Evolutionary conservation across 805 yeast species (phyloP).

Genomic region (Suhomyces canberraensis): DNA sequence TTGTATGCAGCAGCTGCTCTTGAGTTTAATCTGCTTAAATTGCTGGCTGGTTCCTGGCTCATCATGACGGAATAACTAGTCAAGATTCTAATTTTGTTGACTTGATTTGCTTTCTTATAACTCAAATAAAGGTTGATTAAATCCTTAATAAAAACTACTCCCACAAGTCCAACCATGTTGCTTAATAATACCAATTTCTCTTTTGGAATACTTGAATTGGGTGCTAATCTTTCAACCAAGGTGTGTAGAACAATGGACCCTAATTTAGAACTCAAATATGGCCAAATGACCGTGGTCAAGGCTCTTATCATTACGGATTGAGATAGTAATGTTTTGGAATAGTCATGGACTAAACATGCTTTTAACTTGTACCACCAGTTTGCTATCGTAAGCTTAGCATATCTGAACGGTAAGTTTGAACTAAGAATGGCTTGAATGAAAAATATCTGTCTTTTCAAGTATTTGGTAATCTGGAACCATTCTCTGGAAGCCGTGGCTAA

Average conservation of each 20-base stretch:
- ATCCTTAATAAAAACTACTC: conserved; percentile 36
- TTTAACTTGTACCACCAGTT: conserved; percentile 21
- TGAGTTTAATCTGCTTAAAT: neutral
- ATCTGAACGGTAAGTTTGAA: conserved; percentile 3
- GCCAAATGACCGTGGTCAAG: conserved; percentile 39
- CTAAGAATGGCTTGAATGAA: conserved; percentile 2
- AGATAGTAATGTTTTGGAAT: conserved; percentile 21
- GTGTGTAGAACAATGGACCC: conserved; percentile 23
- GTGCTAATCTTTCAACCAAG: conserved; percentile 2
- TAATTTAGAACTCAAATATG: conserved; percentile 32
- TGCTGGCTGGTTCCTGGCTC: neutral
- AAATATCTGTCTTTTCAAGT: neutral
- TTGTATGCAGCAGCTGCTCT: neutral
- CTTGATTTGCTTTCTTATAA: conserved; percentile 27
- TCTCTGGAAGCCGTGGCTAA: neutral
- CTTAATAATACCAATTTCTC: conserved; percentile 24
- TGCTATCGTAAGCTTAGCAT: conserved; percentile 6
- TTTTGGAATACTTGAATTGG: conserved; percentile 5
- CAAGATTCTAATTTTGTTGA: conserved; percentile 25
- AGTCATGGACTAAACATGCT: conserved; percentile 36
- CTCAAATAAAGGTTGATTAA: conserved; percentile 27
- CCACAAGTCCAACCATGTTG: conserved; percentile 30
- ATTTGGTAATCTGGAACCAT: neutral
- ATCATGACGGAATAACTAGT: conserved; percentile 1
- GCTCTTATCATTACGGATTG: conserved; percentile 24